phyloP scores from a whole-genome alignment of 495 filamentous ascomycete genomes.

The Margaritispora aquatica region DNA sequence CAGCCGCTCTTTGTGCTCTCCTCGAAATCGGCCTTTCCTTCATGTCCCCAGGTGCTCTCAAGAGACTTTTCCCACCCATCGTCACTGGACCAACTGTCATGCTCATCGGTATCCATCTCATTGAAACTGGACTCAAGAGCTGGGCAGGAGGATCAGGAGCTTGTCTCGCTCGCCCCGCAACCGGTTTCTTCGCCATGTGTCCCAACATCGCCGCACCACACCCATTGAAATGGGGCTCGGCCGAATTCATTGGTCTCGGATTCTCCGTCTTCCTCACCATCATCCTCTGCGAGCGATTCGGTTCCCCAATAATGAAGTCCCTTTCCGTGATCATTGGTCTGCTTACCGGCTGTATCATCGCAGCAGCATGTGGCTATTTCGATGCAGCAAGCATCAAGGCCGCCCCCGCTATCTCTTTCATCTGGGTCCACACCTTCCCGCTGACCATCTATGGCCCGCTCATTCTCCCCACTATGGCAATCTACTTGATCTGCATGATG shows the following conservation, averaged over 20 bases:
- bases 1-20: constrained; percentile 60
- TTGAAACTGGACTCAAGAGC: constrained; percentile 70
- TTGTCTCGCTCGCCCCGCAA: constrained; percentile 50
- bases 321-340: constrained; percentile 65
- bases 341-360: constrained; percentile 82
- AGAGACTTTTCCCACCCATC: constrained; percentile 79
- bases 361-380: constrained; percentile 80
- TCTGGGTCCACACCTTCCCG: constrained; percentile 88
- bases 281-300: constrained; percentile 79
- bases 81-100: constrained; percentile 84
- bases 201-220: constrained; percentile 69
- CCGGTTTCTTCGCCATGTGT: constrained; percentile 56
- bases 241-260: constrained; percentile 83
- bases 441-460: constrained; percentile 76
- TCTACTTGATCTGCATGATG: constrained; percentile 85
- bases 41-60: constrained; percentile 60
- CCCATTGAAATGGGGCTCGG: constrained; percentile 78
- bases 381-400: constrained; percentile 59
- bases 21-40: constrained; percentile 73
- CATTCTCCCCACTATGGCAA: constrained; percentile 74
- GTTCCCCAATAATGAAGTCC: constrained; percentile 59
- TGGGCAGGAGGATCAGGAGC: constrained; percentile 75
- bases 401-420: constrained; percentile 72
- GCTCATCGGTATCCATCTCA: constrained; percentile 69
- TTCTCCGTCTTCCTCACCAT: constrained; percentile 90